Evolutionary conservation across 2,329 filamentous ascomycete genomes (phyloP).

Genomic region (Pseudohalonectria lignicola): DNA sequence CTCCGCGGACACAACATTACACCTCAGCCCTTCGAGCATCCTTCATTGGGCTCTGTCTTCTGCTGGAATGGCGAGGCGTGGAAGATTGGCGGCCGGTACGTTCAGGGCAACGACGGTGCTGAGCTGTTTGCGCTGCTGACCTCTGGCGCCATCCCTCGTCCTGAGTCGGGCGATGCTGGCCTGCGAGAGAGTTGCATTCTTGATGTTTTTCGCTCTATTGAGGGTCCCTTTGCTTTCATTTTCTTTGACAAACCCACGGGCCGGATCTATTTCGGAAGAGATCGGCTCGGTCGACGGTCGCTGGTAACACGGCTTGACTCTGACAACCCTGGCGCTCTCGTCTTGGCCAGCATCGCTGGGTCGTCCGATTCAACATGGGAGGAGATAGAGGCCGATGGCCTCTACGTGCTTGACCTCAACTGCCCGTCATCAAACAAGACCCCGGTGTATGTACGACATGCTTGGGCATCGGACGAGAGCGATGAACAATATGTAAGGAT

Average conservation of each 20-base stretch:
- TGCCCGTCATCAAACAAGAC: too few relatives aligned
- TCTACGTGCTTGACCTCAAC: slow-evolving; percentile 57
- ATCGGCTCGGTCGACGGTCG: slow-evolving; percentile 79
- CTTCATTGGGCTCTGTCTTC: slow-evolving; percentile 49
- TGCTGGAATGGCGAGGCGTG: slow-evolving; percentile 99
- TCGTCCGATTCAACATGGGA: slow-evolving; percentile 43
- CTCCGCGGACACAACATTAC: slow-evolving; percentile 67
- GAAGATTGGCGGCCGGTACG: slow-evolving; percentile 47
- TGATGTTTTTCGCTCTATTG: slow-evolving; percentile 46
- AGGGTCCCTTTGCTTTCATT: slow-evolving; percentile 83
- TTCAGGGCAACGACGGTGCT: slow-evolving; percentile 73
- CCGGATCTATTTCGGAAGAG: slow-evolving; percentile 71
- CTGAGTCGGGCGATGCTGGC: too few relatives aligned
- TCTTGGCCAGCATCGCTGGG: slow-evolving; percentile 63
- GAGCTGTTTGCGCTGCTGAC: slow-evolving; percentile 51
- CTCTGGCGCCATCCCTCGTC: too few relatives aligned
- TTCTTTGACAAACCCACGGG: slow-evolving; percentile 57
- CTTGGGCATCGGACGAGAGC: background rate
- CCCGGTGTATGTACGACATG: background rate
- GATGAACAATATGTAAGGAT: too few relatives aligned
- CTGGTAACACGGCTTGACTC: slow-evolving; percentile 49
- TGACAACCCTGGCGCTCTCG: slow-evolving; percentile 38
- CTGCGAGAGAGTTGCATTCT: too few relatives aligned
- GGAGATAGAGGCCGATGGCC: slow-evolving; percentile 77
- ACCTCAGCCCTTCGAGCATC: slow-evolving; percentile 59